Conservation (phyloP, 306 rosid genomes). For the Begonia masoniana region DNA sequence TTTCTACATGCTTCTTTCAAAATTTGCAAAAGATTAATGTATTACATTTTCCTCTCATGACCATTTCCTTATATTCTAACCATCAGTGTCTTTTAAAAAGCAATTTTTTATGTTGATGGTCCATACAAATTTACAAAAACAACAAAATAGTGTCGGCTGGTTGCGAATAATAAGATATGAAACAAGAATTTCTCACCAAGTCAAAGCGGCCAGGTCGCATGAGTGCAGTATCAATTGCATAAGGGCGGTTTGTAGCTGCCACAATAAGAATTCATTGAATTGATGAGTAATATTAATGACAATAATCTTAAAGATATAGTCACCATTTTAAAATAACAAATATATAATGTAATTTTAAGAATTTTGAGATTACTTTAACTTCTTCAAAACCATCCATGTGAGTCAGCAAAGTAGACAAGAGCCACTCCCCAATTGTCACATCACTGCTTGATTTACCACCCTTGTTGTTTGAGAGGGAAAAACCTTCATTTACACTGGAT, state of each 20-base stretch:
- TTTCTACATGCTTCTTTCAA: too few relatives aligned
- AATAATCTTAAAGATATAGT: not conserved
- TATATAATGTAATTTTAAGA: constrained; percentile 1
- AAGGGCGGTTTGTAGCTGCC: constrained; percentile 96
- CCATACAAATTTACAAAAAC: too few relatives aligned
- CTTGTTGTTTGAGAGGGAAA: constrained; percentile 25
- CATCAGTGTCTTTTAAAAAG: too few relatives aligned
- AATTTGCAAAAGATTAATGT: too few relatives aligned
- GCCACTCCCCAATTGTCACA: constrained; percentile 65
- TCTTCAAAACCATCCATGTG: constrained; percentile 97
- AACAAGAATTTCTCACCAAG: constrained; percentile 29
- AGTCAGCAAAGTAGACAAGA: constrained; percentile 81
- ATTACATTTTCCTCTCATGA: too few relatives aligned
- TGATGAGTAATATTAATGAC: not conserved
- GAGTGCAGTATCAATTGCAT: constrained; percentile 78
- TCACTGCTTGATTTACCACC: constrained; percentile 68
- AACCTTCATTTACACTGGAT: not conserved
- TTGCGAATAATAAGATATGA: too few relatives aligned
- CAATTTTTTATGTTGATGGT: too few relatives aligned
- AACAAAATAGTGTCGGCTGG: too few relatives aligned
- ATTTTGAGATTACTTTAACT: constrained; percentile 73
- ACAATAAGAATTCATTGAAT: constrained; percentile 77
- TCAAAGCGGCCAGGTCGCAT: constrained; percentile 95
- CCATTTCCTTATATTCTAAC: too few relatives aligned
- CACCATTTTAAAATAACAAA: not conserved